Base-by-base conservation (phyloP, 208 protist species). In the Tritrichomonas musculus region DNA sequence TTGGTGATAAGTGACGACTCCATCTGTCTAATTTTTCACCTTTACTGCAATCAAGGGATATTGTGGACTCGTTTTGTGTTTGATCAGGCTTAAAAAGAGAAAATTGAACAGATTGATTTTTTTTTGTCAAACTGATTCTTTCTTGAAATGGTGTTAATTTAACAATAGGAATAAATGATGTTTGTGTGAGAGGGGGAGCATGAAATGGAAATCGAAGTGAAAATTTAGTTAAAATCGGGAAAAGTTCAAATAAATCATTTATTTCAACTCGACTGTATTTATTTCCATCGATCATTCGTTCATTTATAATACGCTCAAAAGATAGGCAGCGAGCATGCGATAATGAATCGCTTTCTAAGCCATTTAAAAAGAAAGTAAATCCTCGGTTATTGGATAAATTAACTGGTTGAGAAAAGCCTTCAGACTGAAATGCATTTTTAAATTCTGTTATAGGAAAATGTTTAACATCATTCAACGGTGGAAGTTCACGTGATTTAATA, bases 361-460 rank as follows among this genome's bases (percentile, higher is more conserved):
- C 77, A 2, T 25, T 57, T 22, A 88, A 30, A 17, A 88, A 44
- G 47, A 88, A 88, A 30, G 47, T 57, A 49, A 88, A 88, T 57
- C 77, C 77, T 8, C 47, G 27, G 33, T 47, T 33, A 39, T 47
- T 88, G 0, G 41, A 57, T 36, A 88, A 50, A 39, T 44, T 88
- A 4, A 88, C 17, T 60, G 77, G 77, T 33, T 88, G 47, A 4
- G 44, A 50, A 49, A 88, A 88, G 20, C 77, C 77, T 22, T 88
- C 77, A 36, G 41, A 20, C 53, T 53, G 53, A 88, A 88, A 88
- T 8, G 77, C 41, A 39, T 14, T 53, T 88, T 88, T 88, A n/a
- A 88, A 88, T 88, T 88, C 77, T 60, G 33, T 22, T 39, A 88
- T 47, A 39, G 77, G 77, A 57, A 88, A 88, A 57, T 88, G 27